Evolutionary conservation across 805 yeast genomes (phyloP).

Genomic region (Candida sphagnicola): DNA sequence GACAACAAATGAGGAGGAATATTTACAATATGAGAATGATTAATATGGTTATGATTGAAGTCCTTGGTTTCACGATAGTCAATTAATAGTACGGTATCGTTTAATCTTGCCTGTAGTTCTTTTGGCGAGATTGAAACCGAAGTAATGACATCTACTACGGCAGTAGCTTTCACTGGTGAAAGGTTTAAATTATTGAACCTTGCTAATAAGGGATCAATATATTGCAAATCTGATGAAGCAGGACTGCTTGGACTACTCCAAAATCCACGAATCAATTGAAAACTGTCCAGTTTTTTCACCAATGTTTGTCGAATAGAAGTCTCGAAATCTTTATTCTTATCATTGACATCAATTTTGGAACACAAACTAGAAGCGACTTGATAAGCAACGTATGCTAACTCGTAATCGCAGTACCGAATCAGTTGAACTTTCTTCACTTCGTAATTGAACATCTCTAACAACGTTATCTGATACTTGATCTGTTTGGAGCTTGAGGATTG

Average conservation of each 20-base stretch:
- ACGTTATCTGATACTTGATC: constrained; percentile 23
- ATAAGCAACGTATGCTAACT: constrained; percentile 29
- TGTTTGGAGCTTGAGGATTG: constrained; percentile 11
- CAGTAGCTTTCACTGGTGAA: not conserved
- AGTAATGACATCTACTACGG: not conserved
- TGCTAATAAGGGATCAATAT: constrained; percentile 20
- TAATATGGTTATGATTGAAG: constrained; percentile 62
- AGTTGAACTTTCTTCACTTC: constrained; percentile 24
- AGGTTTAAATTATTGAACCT: constrained; percentile 19
- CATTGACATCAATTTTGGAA: constrained; percentile 6
- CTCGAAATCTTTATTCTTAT: constrained; percentile 14
- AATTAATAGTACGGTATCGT: constrained; percentile 46
- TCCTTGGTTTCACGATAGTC: constrained; percentile 66
- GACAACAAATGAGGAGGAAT: constrained; percentile 56
- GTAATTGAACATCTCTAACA: constrained; percentile 32
- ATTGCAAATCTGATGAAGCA: not conserved
- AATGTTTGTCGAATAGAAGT: constrained; percentile 13
- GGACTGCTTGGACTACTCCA: too few relatives aligned
- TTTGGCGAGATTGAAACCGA: constrained; percentile 12
- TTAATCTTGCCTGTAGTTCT: constrained; percentile 13
- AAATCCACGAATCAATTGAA: constrained; percentile 1
- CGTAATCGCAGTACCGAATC: constrained; percentile 35
- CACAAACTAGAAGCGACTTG: constrained; percentile 11
- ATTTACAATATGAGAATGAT: constrained; percentile 56
- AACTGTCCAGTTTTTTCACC: constrained; percentile 2